Base-by-base conservation (phyloP, 768 basidiomycete genomes). In the Tephrocybe sp. region DNA sequence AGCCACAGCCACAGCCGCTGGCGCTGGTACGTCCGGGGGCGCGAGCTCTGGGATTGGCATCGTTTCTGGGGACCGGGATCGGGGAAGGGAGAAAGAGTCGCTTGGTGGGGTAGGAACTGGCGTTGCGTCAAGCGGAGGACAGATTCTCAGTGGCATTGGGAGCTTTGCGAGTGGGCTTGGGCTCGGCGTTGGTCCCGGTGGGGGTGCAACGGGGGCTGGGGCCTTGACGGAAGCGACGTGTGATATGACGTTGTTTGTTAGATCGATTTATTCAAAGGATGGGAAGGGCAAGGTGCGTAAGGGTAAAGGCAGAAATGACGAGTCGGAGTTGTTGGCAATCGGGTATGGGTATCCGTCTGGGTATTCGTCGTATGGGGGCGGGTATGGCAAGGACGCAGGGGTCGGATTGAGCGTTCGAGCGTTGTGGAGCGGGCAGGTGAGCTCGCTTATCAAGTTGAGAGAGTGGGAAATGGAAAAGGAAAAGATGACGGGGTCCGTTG, bases 161-260 rank as follows among this genome's bases (percentile, higher is more conserved):
- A 72, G 62, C 35, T 54, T 76, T 17, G 71, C 65, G 9, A 63
- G 62, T 43, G 77, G 74, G 12, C 48, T 78, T 30, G 74, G 66
- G 32, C 51, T 68, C 38, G 62, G 70, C 14, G 71, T 75, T 7
- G 68, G 70, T 26, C 60, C 64, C n/a, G 66, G 65, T 13, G 65
- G 63, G 13, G 41, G 45, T n/a, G 52, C 9, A 20, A 33, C 44
- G 30, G 41, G 76, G 5, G 71, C 75, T 1, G 74, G 69, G 4
- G 65, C 68, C 43, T 64, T 82, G n/a, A 56, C 74, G 32, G 72
- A 72, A 11, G 68, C 75, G 30, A 80, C 78, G 8, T 60, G 72
- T 8, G 83, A 89, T 57, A 60, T 90, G 36, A 72, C 67, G 5
- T 63, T 61, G 10, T 77, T 89, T 57, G 75, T 83, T 39, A 69